phyloP scores from a whole-genome alignment of 176 grass and related monocot species.

The Aegilops speltoides region DNA sequence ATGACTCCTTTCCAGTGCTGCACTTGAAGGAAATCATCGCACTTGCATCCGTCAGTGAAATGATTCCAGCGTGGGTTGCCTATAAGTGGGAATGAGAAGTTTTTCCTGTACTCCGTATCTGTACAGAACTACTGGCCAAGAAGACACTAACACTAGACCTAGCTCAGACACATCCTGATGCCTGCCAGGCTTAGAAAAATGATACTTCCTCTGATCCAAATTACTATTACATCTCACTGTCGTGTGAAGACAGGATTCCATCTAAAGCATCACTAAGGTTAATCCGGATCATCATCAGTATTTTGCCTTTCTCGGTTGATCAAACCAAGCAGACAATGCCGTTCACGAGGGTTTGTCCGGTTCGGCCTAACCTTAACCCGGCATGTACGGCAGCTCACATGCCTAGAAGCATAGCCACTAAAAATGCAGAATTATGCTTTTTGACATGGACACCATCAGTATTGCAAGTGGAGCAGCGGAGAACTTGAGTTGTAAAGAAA shows the following conservation, averaged over 20 bases:
- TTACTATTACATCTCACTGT: constrained; percentile 19
- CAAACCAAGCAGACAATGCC: neutral
- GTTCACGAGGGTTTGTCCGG: neutral
- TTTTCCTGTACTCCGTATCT: neutral
- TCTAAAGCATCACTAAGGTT: neutral
- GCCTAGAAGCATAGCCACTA: too few species aligned
- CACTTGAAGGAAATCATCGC: neutral
- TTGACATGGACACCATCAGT: neutral
- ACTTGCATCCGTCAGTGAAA: neutral
- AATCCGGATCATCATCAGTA: too few species aligned
- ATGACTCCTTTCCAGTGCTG: neutral
- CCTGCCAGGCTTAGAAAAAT: neutral
- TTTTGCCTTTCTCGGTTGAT: neutral
- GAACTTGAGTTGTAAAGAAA: neutral
- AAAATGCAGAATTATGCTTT: neutral
- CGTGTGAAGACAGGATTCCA: constrained; percentile 18
- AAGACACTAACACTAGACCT: neutral
- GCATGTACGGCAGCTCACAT: constrained; percentile 3
- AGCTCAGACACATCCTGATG: neutral
- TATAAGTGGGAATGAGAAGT: neutral
- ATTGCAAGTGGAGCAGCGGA: neutral
- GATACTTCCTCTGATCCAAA: too few species aligned
- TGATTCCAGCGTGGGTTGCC: neutral
- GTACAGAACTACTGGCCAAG: neutral
- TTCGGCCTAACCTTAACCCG: constrained; percentile 8